These are phyloP conservation scores for Candida michaelii DNA, from an alignment of 805 yeast species.

Conservation along the genomic window DNA sequence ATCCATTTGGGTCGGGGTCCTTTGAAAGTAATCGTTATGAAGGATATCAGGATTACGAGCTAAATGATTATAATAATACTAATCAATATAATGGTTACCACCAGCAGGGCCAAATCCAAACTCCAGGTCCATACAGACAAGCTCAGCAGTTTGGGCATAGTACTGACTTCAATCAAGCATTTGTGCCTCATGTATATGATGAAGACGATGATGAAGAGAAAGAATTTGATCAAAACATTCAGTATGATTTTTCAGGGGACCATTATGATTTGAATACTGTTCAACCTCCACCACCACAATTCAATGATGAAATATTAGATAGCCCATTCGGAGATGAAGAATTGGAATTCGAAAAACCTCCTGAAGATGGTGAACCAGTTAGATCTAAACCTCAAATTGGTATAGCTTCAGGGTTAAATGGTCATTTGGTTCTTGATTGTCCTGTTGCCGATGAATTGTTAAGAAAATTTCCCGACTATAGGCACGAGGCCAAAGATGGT, in stretches of 20 bases:
- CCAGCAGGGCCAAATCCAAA: neutral
- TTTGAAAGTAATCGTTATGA: constrained; percentile 12
- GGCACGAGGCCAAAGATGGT: constrained; percentile 32
- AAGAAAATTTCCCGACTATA: constrained; percentile 41
- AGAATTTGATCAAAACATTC: constrained; percentile 39
- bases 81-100: constrained; percentile 5
- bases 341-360: constrained; percentile 27
- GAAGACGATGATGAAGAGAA: constrained; percentile 40
- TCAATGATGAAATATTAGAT: constrained; percentile 13
- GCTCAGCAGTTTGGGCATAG: constrained; percentile 2
- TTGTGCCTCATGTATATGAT: constrained; percentile 43
- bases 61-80: constrained; percentile 23
- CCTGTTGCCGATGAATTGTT: constrained; percentile 46
- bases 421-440: constrained; percentile 47
- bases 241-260: constrained; percentile 42
- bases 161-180: constrained; percentile 33
- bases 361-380: constrained; percentile 33
- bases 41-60: constrained; percentile 13
- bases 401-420: constrained; percentile 38
- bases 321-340: constrained; percentile 32
- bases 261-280: constrained; percentile 38
- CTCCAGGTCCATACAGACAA: neutral
- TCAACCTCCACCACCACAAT: constrained; percentile 17
- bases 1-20: constrained; percentile 15
- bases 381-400: constrained; percentile 35